Conservation (phyloP, 306 rosid species). For the Gillenia trifoliata region DNA sequence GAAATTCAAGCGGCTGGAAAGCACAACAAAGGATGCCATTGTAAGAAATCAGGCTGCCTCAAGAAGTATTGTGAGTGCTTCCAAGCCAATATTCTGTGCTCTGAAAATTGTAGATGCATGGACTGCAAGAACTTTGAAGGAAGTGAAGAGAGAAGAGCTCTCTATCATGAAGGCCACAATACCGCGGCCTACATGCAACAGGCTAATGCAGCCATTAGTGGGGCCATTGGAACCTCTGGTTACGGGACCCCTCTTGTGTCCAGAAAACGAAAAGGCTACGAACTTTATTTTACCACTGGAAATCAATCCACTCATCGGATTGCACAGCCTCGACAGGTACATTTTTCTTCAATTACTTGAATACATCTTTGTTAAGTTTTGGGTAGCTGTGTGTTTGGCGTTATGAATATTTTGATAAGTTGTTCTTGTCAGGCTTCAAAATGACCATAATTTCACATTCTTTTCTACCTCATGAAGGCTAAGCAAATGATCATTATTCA, state of each 20-base stretch:
- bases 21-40: constrained; percentile 87
- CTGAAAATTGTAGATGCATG: constrained; percentile 73
- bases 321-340: constrained; percentile 48
- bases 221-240: constrained; percentile 53
- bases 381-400: not conserved
- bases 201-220: constrained; percentile 57
- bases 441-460: not conserved
- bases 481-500: not conserved
- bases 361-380: constrained; percentile 17
- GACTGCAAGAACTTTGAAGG: constrained; percentile 82
- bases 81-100: constrained; percentile 71
- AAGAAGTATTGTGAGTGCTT: constrained; percentile 88
- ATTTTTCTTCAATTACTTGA: constrained; percentile 25
- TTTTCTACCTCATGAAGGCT: not conserved
- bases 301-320: constrained; percentile 32
- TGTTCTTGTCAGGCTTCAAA: not conserved
- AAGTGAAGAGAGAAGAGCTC: constrained; percentile 49
- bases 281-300: constrained; percentile 31
- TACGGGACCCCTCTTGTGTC: constrained; percentile 36
- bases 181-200: constrained; percentile 37
- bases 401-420: not conserved
- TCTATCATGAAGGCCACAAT: constrained; percentile 40
- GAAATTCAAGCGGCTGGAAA: constrained; percentile 58
- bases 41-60: constrained; percentile 86
- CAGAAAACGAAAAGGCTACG: constrained; percentile 47